These are phyloP conservation scores for Berberis vulgaris DNA, from an alignment of 164 flowering plant genomes.

Conservation along the genomic window DNA sequence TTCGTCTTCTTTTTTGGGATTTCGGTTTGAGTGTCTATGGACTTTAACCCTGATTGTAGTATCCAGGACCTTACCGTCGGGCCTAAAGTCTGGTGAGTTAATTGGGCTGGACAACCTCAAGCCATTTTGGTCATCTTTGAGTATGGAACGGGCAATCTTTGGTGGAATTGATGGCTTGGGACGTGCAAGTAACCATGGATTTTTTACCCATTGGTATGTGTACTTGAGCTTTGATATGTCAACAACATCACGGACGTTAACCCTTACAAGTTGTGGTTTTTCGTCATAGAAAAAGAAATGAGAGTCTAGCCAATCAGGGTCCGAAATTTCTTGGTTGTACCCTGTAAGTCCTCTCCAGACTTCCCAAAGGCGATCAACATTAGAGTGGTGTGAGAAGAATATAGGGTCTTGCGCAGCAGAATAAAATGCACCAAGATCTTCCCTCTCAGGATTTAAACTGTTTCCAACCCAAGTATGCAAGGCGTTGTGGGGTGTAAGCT, in stretches of 20 bases:
- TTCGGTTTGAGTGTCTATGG: conserved; percentile 7
- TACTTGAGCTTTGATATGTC: conserved; percentile 12
- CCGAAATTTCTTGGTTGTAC: conserved; percentile 7
- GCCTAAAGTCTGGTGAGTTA: conserved; percentile 7
- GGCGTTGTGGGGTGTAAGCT: conserved; percentile 17
- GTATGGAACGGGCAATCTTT: conserved; percentile 12
- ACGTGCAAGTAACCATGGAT: conserved; percentile 18
- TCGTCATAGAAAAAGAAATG: conserved; percentile 22
- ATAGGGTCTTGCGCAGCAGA: conserved; percentile 21
- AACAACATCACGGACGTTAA: conserved; percentile 12
- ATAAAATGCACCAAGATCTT: conserved; percentile 19
- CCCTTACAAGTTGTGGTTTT: conserved; percentile 11
- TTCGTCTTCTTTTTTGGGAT: conserved; percentile 2
- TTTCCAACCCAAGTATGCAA: conserved; percentile 20
- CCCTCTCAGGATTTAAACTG: conserved; percentile 9
- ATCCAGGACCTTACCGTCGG: conserved; percentile 12
- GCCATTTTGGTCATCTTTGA: conserved; percentile 5
- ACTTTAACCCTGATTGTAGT: conserved; percentile 7
- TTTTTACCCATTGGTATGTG: conserved; percentile 8
- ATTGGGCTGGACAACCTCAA: not conserved
- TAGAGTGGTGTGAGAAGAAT: conserved; percentile 23
- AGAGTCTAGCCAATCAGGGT: conserved; percentile 18
- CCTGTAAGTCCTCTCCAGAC: conserved; percentile 12
- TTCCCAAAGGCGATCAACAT: conserved; percentile 22
- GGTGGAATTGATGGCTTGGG: conserved; percentile 20